Base-by-base conservation (phyloP, 257 asterid genomes). In the Ballota nigra region DNA sequence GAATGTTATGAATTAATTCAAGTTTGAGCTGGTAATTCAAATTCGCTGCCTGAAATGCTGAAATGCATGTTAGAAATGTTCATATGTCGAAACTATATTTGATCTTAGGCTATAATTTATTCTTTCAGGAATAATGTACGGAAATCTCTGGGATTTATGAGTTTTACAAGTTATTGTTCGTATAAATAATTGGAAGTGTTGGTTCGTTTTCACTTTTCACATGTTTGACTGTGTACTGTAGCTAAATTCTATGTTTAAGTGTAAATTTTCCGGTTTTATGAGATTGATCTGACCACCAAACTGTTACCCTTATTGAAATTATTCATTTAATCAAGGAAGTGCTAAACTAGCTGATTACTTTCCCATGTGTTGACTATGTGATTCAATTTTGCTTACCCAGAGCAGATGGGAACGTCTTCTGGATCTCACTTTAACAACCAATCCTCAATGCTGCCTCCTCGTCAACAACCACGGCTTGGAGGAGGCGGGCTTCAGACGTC, bases 401-500 rank as follows among this genome's bases (percentile, higher is more conserved):
- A 18, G 16, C 76, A 63, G 69, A 90, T 84, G 95, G 88, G 85
- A 67, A 78, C 96, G 55, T 81, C 96, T 34, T 83, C 96, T 63
- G 97, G 89, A 61, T 83, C 96, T 73, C 90, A 87, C 60, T 85
- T 87, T 83, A 84, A 90, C 68, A 83, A 78, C 58, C 96, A 86
- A 75, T 78, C 86, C 63, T 78, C 91, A 70, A 94, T 94, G 97
- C 83, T 91, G 63, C 98, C 98, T 78, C 97, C 98, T 12, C 97
- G 96, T 47, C 95, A 91, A 79, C 97, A 94, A 73, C 88, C 92
- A 26, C 89, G 87, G 23, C 79, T 89, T 52, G 96, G 87, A 68
- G 98, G 94, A 45, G 83, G 77, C 5, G 83, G 68, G 53, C 79
- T 88, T 40, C 97, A 89, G 79, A 89, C 96, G 2, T 85, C 89